Evolutionary conservation across 1,284 basidiomycete species (phyloP).

Genomic region (Veloboletus limbatus): DNA sequence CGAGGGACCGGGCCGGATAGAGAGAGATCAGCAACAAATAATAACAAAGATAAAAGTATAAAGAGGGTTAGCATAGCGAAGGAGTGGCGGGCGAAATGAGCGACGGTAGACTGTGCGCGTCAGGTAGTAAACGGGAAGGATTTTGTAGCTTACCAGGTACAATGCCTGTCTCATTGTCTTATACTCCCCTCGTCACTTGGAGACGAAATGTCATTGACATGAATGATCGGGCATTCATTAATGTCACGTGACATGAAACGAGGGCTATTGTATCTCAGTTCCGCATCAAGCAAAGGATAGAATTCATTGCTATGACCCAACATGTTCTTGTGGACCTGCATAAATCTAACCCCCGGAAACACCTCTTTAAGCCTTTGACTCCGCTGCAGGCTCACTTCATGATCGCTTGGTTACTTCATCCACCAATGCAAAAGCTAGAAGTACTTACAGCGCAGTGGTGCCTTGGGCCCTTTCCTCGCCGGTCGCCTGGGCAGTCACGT

Average conservation of each 20-base stretch:
- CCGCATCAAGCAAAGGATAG: background rate
- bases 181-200: background rate
- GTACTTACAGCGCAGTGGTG: slow-evolving; percentile 16
- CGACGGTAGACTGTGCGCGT: slow-evolving; percentile 11
- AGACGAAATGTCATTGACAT: too few relatives aligned
- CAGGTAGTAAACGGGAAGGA: slow-evolving; percentile 7
- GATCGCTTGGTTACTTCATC: slow-evolving; percentile 9
- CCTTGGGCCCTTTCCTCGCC: slow-evolving; percentile 7
- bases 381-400: background rate
- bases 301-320: background rate
- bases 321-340: slow-evolving; percentile 2
- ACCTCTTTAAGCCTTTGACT: slow-evolving; percentile 9
- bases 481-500: slow-evolving; percentile 3
- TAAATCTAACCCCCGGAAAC: slow-evolving; percentile 1
- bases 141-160: background rate
- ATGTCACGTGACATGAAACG: background rate
- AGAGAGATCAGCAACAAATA: slow-evolving; percentile 9
- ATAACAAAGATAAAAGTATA: slow-evolving; percentile 15
- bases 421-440: background rate
- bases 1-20: slow-evolving; percentile 21
- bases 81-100: slow-evolving; percentile 20
- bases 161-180: background rate
- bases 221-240: too few relatives aligned
- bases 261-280: background rate
- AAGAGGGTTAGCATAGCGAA: slow-evolving; percentile 16